Evolutionary conservation across 2,329 filamentous ascomycete genomes (phyloP).

Genomic region (Cytospora chrysosperma): DNA sequence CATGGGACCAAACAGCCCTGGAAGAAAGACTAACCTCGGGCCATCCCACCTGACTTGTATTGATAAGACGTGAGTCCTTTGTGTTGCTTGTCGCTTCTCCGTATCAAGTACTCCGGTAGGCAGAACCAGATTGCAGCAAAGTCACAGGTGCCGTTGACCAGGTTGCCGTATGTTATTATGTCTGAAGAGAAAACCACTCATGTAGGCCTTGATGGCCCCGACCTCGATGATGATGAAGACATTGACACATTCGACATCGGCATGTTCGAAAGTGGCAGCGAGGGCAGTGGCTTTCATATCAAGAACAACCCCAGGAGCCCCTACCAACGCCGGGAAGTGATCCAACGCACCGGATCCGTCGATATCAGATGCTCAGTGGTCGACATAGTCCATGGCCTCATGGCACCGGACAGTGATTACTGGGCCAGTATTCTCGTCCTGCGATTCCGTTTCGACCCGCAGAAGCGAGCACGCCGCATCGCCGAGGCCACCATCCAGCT

Average conservation of each 20-base stretch:
- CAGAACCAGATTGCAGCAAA: neutral
- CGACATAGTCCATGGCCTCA: slow-evolving; percentile 27
- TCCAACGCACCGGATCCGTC: slow-evolving; percentile 29
- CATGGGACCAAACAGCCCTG: no score
- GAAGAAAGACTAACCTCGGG: no score
- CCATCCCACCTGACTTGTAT: no score
- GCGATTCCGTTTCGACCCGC: slow-evolving; percentile 30
- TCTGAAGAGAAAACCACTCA: neutral
- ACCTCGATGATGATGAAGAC: neutral
- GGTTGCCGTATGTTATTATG: neutral
- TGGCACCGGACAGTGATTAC: slow-evolving; percentile 25
- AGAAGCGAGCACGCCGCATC: slow-evolving; percentile 28
- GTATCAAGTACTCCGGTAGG: no score
- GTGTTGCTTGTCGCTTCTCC: no score
- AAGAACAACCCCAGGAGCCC: slow-evolving; percentile 4
- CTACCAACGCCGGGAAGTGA: neutral
- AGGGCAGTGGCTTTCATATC: neutral
- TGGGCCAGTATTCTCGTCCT: slow-evolving; percentile 30
- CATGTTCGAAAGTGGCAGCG: neutral
- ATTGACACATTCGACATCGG: neutral
- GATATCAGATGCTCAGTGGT: slow-evolving; percentile 30
- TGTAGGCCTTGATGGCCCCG: neutral
- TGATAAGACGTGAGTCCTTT: no score
- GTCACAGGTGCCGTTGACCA: no score
- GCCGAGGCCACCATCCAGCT: slow-evolving; percentile 27